Base-by-base conservation (phyloP, 495 filamentous ascomycete genomes). In the Aspergillus mulundensis region DNA sequence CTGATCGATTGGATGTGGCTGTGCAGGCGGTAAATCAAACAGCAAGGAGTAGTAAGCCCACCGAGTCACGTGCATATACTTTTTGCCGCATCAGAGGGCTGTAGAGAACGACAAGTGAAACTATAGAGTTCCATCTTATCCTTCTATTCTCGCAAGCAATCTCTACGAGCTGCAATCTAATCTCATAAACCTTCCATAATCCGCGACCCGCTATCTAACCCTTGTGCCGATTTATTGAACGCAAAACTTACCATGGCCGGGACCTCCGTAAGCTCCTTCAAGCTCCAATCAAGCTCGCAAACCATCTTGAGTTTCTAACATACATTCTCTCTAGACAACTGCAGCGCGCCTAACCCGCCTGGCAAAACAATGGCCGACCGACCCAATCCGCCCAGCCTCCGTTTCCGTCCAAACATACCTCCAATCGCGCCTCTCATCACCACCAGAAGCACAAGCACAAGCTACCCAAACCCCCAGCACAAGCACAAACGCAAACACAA, bases 291-390 rank as follows among this genome's bases (percentile, higher is more conserved):
- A 36, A 36, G 11, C 6, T 11, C 47, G 20, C 25, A 28, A 28
- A 16, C n/a, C 42, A 25, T 52, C 24, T 10, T 50, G 30, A 47
- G 39, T 38, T n/a, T 4, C 44, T 7, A 57, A 50, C 25, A 30
- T 7, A 66, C 53, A 60, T 50, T 61, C 54, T 16, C 18, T 55
- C 23, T 64, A 76, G 58, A 70, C 60, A 77, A 65, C 84, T 84
- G 76, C 75, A 84, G 53, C 84, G 80, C 71, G 84, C 57, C 60
- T 78, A 38, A 56, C 68, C 8, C 67, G 75, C 47, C 60, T 87
- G 56, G 74, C 95, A 51, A 74, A 79, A 60, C 84, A 82, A 61
- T 96, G 91, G 91, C 91, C 91, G 45, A 76, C 77, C 57, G 89
- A 95, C 66, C 65, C 70, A 40, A 82, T 96, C 51, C 89, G 91